Conservation (phyloP, 345 rosid species). For the Iberis pinnata region DNA sequence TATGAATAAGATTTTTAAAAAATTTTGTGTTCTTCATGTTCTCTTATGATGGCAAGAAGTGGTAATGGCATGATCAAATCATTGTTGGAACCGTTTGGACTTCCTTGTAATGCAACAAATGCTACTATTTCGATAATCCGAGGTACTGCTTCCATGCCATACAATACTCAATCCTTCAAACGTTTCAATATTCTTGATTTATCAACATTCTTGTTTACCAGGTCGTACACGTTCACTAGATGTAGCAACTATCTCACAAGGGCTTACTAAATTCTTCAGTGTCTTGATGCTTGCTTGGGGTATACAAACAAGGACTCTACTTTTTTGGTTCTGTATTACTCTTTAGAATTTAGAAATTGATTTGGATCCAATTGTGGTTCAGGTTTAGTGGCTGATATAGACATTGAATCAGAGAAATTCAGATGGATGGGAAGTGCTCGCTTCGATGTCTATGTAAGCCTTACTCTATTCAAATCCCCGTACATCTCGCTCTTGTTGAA, state of each 20-base stretch:
- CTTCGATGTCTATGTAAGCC: slow-evolving; percentile 73
- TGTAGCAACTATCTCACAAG: slow-evolving; percentile 76
- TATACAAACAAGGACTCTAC: slow-evolving; percentile 21
- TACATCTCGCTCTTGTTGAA: too few species aligned
- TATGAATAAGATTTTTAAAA: background rate
- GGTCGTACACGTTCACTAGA: slow-evolving; percentile 71
- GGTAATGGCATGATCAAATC: slow-evolving; percentile 95
- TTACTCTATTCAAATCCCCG: background rate
- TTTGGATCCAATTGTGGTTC: slow-evolving; percentile 18
- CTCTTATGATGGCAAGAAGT: slow-evolving; percentile 52
- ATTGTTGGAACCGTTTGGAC: slow-evolving; percentile 63
- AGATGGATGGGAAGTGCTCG: slow-evolving; percentile 97
- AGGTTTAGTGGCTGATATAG: slow-evolving; percentile 95
- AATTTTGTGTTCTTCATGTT: background rate
- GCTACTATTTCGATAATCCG: slow-evolving; percentile 72
- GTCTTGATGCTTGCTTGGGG: slow-evolving; percentile 98
- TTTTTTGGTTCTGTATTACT: too few species aligned
- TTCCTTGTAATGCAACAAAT: slow-evolving; percentile 53
- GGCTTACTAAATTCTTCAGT: slow-evolving; percentile 59
- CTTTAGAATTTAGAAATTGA: background rate
- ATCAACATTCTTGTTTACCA: slow-evolving; percentile 27
- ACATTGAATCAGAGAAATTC: slow-evolving; percentile 86
- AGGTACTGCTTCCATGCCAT: slow-evolving; percentile 43
- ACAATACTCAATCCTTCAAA: background rate
- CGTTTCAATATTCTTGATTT: background rate